phyloP scores from a whole-genome alignment of 345 rosid species.

The Jatropha curcas region DNA sequence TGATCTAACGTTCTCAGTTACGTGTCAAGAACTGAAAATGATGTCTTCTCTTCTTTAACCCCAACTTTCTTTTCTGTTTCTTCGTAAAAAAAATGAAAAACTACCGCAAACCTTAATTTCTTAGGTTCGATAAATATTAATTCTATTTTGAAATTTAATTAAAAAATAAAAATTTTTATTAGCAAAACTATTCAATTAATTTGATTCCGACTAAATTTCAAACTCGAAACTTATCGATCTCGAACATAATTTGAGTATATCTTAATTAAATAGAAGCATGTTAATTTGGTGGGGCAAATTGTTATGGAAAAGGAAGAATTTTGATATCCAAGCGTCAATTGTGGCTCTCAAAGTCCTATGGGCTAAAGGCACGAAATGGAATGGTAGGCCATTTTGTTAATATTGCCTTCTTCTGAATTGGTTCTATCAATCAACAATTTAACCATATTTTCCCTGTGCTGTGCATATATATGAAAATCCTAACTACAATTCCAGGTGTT shows the following conservation, averaged over 20 bases:
- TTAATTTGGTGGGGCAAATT: not conserved
- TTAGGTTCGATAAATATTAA: too few relatives aligned
- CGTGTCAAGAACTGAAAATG: not conserved
- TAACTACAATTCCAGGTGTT: not conserved
- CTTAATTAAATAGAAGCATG: not conserved
- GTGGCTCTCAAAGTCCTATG: not conserved
- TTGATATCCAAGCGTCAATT: not conserved
- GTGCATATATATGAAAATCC: slow-evolving; percentile 10
- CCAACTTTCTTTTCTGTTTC: too few relatives aligned
- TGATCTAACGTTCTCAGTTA: too few relatives aligned
- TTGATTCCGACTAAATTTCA: too few relatives aligned
- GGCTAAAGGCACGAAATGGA: not conserved
- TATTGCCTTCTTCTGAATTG: slow-evolving; percentile 15
- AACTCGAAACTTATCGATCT: too few relatives aligned
- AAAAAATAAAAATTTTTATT: too few relatives aligned
- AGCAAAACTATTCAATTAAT: too few relatives aligned
- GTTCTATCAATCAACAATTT: slow-evolving; percentile 19
- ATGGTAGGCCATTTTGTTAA: not conserved
- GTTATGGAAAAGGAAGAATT: not conserved
- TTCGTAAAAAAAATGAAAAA: too few relatives aligned
- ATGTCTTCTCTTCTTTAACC: not conserved
- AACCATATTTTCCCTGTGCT: not conserved
- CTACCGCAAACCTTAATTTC: too few relatives aligned
- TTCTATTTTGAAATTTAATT: too few relatives aligned
- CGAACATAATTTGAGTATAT: too few relatives aligned